Base-by-base conservation (phyloP, 2,329 filamentous ascomycete species). In the Cladosporium sp. region DNA sequence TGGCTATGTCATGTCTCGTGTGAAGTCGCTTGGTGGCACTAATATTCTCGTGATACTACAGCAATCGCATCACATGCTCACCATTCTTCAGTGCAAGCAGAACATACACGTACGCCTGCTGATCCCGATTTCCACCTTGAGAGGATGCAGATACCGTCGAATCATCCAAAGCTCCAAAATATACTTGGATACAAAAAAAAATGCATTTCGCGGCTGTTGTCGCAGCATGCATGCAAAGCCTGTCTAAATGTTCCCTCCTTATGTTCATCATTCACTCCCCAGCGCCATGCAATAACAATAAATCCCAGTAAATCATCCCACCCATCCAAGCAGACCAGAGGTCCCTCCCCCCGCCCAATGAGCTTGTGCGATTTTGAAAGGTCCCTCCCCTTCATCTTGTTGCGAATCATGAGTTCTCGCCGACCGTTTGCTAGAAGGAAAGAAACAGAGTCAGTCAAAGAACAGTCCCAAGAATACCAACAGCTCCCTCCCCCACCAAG, bases 351-450 rank as follows among this genome's bases (percentile, higher is more conserved):
- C 13, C 9, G n/a, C n/a, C n/a, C n/a, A n/a, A n/a, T 8, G 3
- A 5, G 4, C 3, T n/a, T 20, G 20, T 38, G 4, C 22, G 5
- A 27, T 4, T 9, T 7, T 41, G 6, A 13, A 7, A 33, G 4
- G 8, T 22, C n/a, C 13, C 7, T 12, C 11, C 36, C 13, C 13
- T n/a, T 16, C 8, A 7, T 13, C 15, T 27, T 8, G 12, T 3
- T 27, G 3, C 3, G 12, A 1, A 35, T 53, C 25, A 53, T 53
- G 51, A 49, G 48, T 43, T 53, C 19, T 53, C 51, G 12, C 51
- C 51, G n/a, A 53, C 51, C 25, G 51, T 53, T 50, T 53, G 47
- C 51, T 53, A 38, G 2, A 35, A 22, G 16, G 7, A 12, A 12
- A 19, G 13, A 5, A n/a, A 32, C 4, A 33, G 20, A 39, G 36